Base-by-base conservation (phyloP, 2,329 filamentous ascomycete species). In the Nakataea oryzae region DNA sequence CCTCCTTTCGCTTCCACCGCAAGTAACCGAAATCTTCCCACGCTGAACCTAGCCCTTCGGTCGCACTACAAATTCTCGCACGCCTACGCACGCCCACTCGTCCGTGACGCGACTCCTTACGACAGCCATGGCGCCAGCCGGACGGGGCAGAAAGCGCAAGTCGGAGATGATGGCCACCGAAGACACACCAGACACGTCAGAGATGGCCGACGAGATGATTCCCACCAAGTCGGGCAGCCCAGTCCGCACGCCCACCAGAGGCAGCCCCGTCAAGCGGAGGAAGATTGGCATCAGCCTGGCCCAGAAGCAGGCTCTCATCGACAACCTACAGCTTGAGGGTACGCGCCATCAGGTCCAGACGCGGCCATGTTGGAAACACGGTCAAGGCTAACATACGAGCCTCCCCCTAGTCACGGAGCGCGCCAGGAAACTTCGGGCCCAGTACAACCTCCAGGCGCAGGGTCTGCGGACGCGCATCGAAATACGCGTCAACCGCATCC, bases 401-500 rank as follows among this genome's bases (percentile, higher is more conserved):
- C n/a, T 26, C 57, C 29, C n/a, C 50, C 60, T 67, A 96, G 92
- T 96, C 67, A 92, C 90, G 24, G 90, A 96, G 76, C 86, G 93
- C 72, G 90, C 91, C 65, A 86, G 93, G 68, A 92, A 93, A 74
- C 80, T 97, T 64, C 86, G 93, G 69, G 89, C 93, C 8, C 92
- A 96, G 73, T 96, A 96, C 77, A 88, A 89, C 63, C 82, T 96
- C 12, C 93, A 96, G 74, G 90, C 92, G 27, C 89, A 93, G 73
- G 90, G 90, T 65, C 82, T 97, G 54, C 85, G 89, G 64, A 87
- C 91, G 64, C 88, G 93, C 64, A 88, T 99, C 61, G 93, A 97
- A 74, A 89, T 96, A 76, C 90, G 95, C 75, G 84, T 97, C 73
- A 96, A 97, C 72, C 87, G 95, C 61, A 95, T 97, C 61, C 95